These are phyloP conservation scores for Schrenkiella parvula DNA, from an alignment of 345 rosid species.

Conservation along the genomic window DNA sequence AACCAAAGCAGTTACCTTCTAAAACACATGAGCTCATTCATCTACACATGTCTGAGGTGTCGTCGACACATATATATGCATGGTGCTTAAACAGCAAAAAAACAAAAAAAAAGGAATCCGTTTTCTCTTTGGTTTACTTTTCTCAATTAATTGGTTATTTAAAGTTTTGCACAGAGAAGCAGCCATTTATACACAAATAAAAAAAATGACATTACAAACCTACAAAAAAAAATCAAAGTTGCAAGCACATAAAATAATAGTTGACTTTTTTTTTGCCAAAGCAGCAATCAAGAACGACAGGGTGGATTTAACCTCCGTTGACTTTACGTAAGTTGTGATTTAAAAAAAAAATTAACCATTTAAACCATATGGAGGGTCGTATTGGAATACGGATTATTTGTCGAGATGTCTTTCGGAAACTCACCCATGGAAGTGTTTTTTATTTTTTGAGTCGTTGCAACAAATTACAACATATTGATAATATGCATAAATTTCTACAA, in stretches of 20 bases:
- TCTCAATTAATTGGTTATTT: not conserved
- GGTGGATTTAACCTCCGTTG: slow-evolving; percentile 27
- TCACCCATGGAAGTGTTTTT: not conserved
- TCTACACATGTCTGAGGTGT: not conserved
- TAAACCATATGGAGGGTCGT: slow-evolving; percentile 2
- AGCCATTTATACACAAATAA: not conserved
- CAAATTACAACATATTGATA: not conserved
- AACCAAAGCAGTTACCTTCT: not conserved
- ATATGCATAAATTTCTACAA: not conserved
- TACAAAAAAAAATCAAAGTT: not conserved
- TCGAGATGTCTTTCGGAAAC: not conserved
- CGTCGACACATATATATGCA: slow-evolving; percentile 3
- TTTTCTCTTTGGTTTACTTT: not conserved
- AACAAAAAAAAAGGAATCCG: not conserved
- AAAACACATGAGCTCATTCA: not conserved
- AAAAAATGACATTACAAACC: not conserved
- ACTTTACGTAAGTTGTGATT: slow-evolving; percentile 12
- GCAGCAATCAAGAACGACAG: slow-evolving; percentile 26
- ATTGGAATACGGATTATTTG: not conserved
- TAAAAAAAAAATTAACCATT: too few relatives aligned
- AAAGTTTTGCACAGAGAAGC: not conserved
- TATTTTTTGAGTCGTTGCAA: not conserved
- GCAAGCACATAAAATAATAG: slow-evolving; percentile 14
- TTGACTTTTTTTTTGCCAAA: slow-evolving; percentile 33
- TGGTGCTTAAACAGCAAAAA: not conserved